Evolutionary conservation across 768 basidiomycete species (phyloP).

Genomic region (Boletus insuetus): DNA sequence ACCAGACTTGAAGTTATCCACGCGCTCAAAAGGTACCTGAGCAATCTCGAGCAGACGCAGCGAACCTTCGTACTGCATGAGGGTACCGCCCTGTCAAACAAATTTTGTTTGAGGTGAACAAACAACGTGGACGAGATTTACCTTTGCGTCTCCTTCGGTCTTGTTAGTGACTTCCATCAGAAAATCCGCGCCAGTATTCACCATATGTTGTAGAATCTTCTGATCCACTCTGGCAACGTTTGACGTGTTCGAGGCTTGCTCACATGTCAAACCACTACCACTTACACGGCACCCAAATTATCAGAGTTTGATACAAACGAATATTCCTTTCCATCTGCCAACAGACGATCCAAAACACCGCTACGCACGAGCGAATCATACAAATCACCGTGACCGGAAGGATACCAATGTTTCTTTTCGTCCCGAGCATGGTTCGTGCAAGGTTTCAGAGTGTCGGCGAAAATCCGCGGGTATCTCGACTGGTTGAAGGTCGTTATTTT

Average conservation of each 20-base stretch:
- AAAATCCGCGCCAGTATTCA: slow-evolving; percentile 78
- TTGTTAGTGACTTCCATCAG: slow-evolving; percentile 97
- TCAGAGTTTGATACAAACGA: slow-evolving; percentile 97
- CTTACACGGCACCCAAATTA: slow-evolving; percentile 88
- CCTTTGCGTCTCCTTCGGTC: slow-evolving; percentile 82
- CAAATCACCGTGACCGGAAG: slow-evolving; percentile 94
- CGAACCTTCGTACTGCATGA: slow-evolving; percentile 75
- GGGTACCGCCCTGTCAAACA: slow-evolving; percentile 64
- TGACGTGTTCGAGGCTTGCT: slow-evolving; percentile 2
- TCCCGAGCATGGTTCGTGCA: slow-evolving; percentile 73
- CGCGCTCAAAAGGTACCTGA: slow-evolving; percentile 4
- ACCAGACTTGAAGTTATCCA: slow-evolving; percentile 35
- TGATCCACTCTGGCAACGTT: slow-evolving; percentile 61
- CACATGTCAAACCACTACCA: slow-evolving; percentile 10
- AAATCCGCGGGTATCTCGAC: slow-evolving; percentile 62
- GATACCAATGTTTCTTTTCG: slow-evolving; percentile 94
- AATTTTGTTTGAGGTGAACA: background rate
- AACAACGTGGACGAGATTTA: slow-evolving; percentile 7
- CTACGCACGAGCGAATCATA: slow-evolving; percentile 91
- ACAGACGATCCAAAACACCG: slow-evolving; percentile 85
- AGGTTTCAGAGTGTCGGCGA: slow-evolving; percentile 84
- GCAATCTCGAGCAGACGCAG: slow-evolving; percentile 11
- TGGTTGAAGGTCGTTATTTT: slow-evolving; percentile 93
- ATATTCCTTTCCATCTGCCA: slow-evolving; percentile 93
- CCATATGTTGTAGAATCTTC: slow-evolving; percentile 84